These are phyloP conservation scores for Pelargonium nanum DNA, from an alignment of 345 rosid species.

Conservation along the genomic window DNA sequence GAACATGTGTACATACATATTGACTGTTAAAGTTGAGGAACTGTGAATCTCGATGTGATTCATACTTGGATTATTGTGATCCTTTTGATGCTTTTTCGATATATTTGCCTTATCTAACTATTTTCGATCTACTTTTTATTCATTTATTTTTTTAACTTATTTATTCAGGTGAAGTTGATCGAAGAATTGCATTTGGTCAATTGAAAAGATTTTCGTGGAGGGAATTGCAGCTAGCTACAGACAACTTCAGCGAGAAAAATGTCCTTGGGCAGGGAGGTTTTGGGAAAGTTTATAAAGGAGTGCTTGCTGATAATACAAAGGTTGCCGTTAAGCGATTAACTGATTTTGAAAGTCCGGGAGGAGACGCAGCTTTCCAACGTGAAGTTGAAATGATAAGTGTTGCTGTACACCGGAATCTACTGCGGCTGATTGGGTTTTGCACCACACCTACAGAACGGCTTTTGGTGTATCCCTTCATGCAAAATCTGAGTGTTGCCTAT, in stretches of 20 bases:
- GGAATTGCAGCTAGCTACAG: constrained; percentile 86
- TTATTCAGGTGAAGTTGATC: constrained; percentile 75
- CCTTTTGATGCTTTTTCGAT: no score
- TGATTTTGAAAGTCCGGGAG: constrained; percentile 90
- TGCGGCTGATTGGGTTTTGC: constrained; percentile 84
- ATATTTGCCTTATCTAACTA: no score
- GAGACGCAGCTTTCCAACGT: constrained; percentile 86
- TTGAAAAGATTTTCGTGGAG: constrained; percentile 85
- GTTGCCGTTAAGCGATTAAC: constrained; percentile 86
- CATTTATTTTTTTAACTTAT: background rate
- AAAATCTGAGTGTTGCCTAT: constrained; percentile 83
- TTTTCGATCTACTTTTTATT: no score
- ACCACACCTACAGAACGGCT: constrained; percentile 88
- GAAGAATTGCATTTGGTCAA: constrained; percentile 90
- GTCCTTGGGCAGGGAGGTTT: constrained; percentile 97
- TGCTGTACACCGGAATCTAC: constrained; percentile 84
- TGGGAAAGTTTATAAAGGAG: constrained; percentile 90
- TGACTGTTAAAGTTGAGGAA: no score
- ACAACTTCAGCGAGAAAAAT: constrained; percentile 67
- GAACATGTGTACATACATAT: no score
- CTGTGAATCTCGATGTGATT: no score
- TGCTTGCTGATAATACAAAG: constrained; percentile 65
- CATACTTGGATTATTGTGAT: no score
- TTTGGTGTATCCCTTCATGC: constrained; percentile 87
- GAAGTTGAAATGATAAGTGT: constrained; percentile 98